Percentiles rank a stretch among this genome's conserved stretches.
These are phyloP conservation scores for Fusarium concolor DNA, from an alignment of 2,329 filamentous ascomycete species.

Conservation along the genomic window DNA sequence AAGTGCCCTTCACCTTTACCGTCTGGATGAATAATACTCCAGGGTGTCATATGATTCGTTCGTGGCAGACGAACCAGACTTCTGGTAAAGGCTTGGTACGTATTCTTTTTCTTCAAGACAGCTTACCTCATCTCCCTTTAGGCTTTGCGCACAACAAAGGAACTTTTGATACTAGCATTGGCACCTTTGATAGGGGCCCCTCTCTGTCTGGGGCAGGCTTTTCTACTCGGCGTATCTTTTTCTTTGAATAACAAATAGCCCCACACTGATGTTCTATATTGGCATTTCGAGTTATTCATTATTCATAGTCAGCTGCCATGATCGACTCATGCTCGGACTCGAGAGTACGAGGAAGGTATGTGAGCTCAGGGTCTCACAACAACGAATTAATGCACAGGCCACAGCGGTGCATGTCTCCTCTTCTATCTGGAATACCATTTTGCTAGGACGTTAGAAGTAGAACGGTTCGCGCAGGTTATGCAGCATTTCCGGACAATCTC, in stretches of 20 bases:
- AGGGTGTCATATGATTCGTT: slow-evolving; percentile 23
- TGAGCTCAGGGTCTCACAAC: background rate
- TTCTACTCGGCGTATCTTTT: slow-evolving; percentile 25
- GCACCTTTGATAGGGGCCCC: slow-evolving; percentile 46
- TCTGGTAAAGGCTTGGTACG: slow-evolving; percentile 24
- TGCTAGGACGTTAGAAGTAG: background rate
- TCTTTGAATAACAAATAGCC: slow-evolving; percentile 4
- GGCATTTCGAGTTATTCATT: slow-evolving; percentile 4
- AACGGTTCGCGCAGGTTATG: slow-evolving; percentile 3
- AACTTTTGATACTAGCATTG: slow-evolving; percentile 47
- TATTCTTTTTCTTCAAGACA: slow-evolving; percentile 1
- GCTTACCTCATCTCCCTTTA: slow-evolving; percentile 25
- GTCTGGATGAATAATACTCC: slow-evolving; percentile 4
- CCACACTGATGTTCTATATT: slow-evolving; percentile 17
- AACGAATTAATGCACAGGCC: background rate
- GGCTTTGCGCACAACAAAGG: slow-evolving; percentile 25
- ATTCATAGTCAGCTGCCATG: slow-evolving; percentile 14
- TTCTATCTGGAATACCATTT: background rate
- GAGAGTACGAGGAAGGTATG: background rate
- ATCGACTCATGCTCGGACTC: slow-evolving; percentile 1
- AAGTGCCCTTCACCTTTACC: slow-evolving; percentile 18
- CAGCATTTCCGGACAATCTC: slow-evolving; percentile 32
- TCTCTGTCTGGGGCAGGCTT: slow-evolving; percentile 33
- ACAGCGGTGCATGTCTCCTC: background rate
- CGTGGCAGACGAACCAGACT: slow-evolving; percentile 26